phyloP scores from a whole-genome alignment of 2,329 filamentous ascomycete species.

The Ophiognomonia clavigignenti-juglandacearum region DNA sequence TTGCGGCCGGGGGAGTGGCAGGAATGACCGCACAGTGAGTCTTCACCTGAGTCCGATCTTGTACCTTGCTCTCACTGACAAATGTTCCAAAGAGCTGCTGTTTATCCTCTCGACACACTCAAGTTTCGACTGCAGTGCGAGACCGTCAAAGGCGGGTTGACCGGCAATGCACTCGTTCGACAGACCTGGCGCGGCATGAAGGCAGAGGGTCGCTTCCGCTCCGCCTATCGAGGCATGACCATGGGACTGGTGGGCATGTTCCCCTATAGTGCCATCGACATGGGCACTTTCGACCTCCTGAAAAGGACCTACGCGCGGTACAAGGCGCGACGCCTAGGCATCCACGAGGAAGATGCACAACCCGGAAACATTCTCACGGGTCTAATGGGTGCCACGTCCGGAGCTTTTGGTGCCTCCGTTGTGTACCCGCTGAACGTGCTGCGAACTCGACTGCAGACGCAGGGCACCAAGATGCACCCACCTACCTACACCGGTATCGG shows the following conservation, averaged over 20 bases:
- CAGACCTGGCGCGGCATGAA: slow-evolving; percentile 86
- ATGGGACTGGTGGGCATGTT: slow-evolving; percentile 97
- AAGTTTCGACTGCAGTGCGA: slow-evolving; percentile 89
- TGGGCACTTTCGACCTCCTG: slow-evolving; percentile 90
- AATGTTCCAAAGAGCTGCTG: slow-evolving; percentile 60
- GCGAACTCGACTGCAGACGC: slow-evolving; percentile 85
- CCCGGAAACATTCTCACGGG: slow-evolving; percentile 82
- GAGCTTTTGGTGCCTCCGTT: slow-evolving; percentile 85
- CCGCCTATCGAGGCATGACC: slow-evolving; percentile 87
- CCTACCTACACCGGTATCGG: slow-evolving; percentile 85
- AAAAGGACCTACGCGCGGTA: slow-evolving; percentile 69
- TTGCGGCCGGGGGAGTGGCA: slow-evolving; percentile 82
- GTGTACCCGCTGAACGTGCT: slow-evolving; percentile 95
- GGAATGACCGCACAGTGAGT: slow-evolving; percentile 89
- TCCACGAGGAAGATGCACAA: slow-evolving; percentile 77
- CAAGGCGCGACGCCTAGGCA: slow-evolving; percentile 63
- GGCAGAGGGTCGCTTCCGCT: slow-evolving; percentile 64
- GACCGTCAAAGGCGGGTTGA: slow-evolving; percentile 78
- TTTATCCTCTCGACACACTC: slow-evolving; percentile 88
- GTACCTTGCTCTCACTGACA: slow-evolving; percentile 10
- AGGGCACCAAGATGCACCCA: slow-evolving; percentile 88
- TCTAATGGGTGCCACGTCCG: slow-evolving; percentile 84
- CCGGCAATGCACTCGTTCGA: slow-evolving; percentile 75
- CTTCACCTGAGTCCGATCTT: slow-evolving; percentile 8
- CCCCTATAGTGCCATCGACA: slow-evolving; percentile 93